Base-by-base conservation (phyloP, 2,329 filamentous ascomycete genomes). In the Clarireedia monteithiana region DNA sequence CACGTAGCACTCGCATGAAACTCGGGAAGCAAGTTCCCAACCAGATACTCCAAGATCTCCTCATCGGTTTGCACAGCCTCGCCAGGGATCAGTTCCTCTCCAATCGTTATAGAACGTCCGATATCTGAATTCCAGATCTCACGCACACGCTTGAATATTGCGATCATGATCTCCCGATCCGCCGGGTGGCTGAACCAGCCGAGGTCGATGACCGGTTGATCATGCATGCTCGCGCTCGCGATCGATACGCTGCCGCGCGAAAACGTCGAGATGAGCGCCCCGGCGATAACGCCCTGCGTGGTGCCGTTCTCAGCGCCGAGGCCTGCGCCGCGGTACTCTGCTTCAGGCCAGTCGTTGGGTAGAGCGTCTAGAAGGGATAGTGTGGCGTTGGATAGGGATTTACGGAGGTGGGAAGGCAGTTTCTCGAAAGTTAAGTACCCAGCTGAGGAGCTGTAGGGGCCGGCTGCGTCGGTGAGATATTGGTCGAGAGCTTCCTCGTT, bases 101-200 rank as follows among this genome's bases (percentile, higher is more conserved):
- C 49, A 20, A 48, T 27, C 14, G 23, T 48, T 3, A 56, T 26
- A 10, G 23, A 24, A 15, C 26, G 45, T 14, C 26, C 42, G n/a
- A 27, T 34, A 15, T 40, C 34, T 23, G 40, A 53, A 2, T 26
- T 42, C 34, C 48, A 57, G 4, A 57, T 20, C 20, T 73, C 62
- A 0, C 77, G 72, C 0, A 70, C 62, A 1, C 77, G 72, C 52
- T 70, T 73, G 56, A 74, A 75, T 0, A 67, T 63, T 0, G 72
- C 70, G 7, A 80, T 59, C 3, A 70, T 73, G 2, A 78, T 61
- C 20, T 77, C 72, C 17, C 69, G 61, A 45, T 80, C 77, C 1
- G 68, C 65, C 5, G 70, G 69, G 9, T 73, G 65, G 1, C 64
- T 67, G 0, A 80, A 66, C 70, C 73, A 79, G 59, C 75, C 75